Conservation (phyloP, 176 grass and related monocot species). For the Secale cereale region DNA sequence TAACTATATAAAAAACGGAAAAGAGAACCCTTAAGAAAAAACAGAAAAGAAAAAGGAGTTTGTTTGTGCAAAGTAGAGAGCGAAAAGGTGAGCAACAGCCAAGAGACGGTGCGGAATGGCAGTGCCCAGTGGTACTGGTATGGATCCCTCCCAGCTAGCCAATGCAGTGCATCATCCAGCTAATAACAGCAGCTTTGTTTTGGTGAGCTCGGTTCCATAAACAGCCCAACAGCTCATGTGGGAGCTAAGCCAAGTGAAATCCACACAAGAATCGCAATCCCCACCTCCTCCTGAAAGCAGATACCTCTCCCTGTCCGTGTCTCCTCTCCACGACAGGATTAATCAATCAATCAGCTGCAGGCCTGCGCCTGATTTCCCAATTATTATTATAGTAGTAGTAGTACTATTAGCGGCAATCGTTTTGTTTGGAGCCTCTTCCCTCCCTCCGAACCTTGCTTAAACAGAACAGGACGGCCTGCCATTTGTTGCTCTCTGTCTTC, state of each 20-base stretch:
- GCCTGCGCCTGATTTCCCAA: background rate
- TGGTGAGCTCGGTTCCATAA: conserved; percentile 1
- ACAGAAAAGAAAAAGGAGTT: no score
- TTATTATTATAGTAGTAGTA: background rate
- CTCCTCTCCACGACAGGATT: background rate
- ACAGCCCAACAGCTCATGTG: conserved; percentile 6
- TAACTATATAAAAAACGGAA: no score
- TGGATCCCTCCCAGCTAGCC: background rate
- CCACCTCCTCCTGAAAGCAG: background rate
- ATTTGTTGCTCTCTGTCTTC: background rate
- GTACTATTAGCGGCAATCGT: background rate
- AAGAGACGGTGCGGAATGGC: background rate
- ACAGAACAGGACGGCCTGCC: background rate
- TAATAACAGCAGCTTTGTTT: background rate
- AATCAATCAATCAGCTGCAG: conserved; percentile 14
- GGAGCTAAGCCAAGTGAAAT: conserved; percentile 16
- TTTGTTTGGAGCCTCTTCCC: background rate
- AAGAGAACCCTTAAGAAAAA: no score
- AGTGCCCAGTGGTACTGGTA: background rate
- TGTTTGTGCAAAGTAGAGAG: no score
- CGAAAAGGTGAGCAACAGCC: no score
- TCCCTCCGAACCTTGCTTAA: background rate
- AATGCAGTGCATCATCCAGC: background rate
- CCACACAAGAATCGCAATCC: background rate
- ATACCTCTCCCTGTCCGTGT: background rate